Base-by-base conservation (phyloP, 2,329 filamentous ascomycete species). In the Aspergillus sergii region DNA sequence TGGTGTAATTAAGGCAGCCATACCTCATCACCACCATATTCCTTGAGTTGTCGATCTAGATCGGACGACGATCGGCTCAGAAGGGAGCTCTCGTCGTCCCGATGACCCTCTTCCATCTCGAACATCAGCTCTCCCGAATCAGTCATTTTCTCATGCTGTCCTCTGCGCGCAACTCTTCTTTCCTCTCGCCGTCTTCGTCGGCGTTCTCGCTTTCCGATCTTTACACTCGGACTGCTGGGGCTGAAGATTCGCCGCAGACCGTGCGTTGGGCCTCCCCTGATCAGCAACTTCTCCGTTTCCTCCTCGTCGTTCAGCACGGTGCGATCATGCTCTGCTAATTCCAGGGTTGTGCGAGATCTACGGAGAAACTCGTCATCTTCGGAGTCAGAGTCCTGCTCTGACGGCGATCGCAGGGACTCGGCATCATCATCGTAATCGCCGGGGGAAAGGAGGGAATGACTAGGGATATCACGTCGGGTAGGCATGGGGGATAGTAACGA, bases 71-170 rank as follows among this genome's bases (percentile, higher is more conserved):
- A 89, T 80, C 71, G 86, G 81, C 81, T 89, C 84, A 75, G 86
- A 83, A 75, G 86, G 80, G 67, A 87, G 80, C 71, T 89, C 80
- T 81, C 91, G 59, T 51, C 48, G 10, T 89, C 89, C 64, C 72
- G 74, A 36, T 79, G 73, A 1, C 93, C 92, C 74, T 93, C 90
- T 77, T 97, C 94, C 90, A 94, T 92, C 79, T 95, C 91, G 76
- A 92, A 94, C 89, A 96, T 92, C 72, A 96, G 81, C 76, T 89
- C 87, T 43, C 90, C 89, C 68, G 92, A 88, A 73, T 92, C 91
- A 83, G 77, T 73, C 86, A 75, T 67, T 78, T 81, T 65, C 84
- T 83, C 79, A 80, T 83, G 71, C 43, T 72, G 86, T 87, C 70
- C 82, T 80, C 68, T 80, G 57, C 69, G 68, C 41, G 70, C 71